These are phyloP conservation scores for Leishmania guyanensis DNA, from an alignment of 208 protist species.

Conservation along the genomic window DNA sequence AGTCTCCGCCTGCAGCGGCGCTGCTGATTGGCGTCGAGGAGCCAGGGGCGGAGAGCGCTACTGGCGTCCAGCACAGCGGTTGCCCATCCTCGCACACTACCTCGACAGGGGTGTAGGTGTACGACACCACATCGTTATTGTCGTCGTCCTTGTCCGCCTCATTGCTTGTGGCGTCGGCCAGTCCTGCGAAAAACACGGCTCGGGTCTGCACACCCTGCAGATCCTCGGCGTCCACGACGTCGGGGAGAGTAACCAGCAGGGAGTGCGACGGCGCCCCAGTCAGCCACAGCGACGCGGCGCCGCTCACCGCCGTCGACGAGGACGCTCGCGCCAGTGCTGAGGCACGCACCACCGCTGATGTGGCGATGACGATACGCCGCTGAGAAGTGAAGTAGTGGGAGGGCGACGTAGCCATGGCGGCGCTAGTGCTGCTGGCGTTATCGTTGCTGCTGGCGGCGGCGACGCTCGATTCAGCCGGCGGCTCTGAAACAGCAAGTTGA, in stretches of 20 bases:
- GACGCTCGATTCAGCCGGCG: background rate
- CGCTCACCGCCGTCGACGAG: constrained; percentile 23
- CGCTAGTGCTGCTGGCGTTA: background rate
- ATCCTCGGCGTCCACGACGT: constrained; percentile 60
- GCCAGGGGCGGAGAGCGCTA: constrained; percentile 14
- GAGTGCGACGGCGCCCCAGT: constrained; percentile 11
- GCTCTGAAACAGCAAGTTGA: constrained; percentile 39
- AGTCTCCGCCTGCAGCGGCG: background rate
- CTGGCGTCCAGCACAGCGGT: constrained; percentile 22
- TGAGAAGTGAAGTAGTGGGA: constrained; percentile 40
- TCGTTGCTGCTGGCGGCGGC: background rate
- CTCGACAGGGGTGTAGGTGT: constrained; percentile 19
- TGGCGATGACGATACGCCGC: constrained; percentile 58
- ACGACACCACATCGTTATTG: background rate
- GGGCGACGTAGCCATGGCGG: constrained; percentile 12
- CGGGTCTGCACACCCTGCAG: constrained; percentile 74
- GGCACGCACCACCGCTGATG: constrained; percentile 43
- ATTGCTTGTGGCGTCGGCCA: constrained; percentile 8
- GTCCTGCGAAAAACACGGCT: constrained; percentile 65
- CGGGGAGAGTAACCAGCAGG: constrained; percentile 77
- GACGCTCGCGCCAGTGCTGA: constrained; percentile 2
- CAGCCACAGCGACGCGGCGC: constrained; percentile 50
- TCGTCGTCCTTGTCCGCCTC: constrained; percentile 15
- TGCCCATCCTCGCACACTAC: constrained; percentile 11
- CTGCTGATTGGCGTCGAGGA: constrained; percentile 2